phyloP scores from a whole-genome alignment of 768 basidiomycete genomes.

The Boletus pseudo-olivaceus region DNA sequence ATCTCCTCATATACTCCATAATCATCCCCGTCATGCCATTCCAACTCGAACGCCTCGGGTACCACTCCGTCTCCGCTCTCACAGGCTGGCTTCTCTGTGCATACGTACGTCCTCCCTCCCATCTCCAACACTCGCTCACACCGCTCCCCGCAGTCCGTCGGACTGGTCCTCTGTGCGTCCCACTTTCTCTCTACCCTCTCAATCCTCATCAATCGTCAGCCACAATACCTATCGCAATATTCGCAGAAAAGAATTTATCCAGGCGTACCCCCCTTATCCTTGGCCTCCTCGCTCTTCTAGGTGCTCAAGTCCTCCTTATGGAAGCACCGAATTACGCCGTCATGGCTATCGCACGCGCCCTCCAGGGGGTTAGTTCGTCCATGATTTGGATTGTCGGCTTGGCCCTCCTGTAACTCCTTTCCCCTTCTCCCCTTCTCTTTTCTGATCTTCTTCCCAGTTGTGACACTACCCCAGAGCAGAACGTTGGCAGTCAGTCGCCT shows the following conservation, averaged over 20 bases:
- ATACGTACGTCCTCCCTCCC: conserved; percentile 40
- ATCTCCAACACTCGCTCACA: not conserved
- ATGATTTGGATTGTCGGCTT: conserved; percentile 62
- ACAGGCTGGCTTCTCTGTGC: conserved; percentile 62
- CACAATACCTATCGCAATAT: conserved; percentile 55
- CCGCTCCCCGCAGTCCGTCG: conserved; percentile 42
- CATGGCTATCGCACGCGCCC: conserved; percentile 55
- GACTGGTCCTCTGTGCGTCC: conserved; percentile 49
- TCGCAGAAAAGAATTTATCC: conserved; percentile 48
- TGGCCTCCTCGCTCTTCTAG: conserved; percentile 49
- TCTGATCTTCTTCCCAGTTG: conserved; percentile 39
- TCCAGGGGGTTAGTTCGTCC: conserved; percentile 59
- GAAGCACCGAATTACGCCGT: conserved; percentile 53
- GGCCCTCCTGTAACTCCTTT: conserved; percentile 46
- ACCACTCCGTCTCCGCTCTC: conserved; percentile 43
- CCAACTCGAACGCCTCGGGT: conserved; percentile 49
- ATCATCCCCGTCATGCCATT: conserved; percentile 65
- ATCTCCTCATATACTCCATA: conserved; percentile 58
- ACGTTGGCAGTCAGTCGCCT: conserved; percentile 45
- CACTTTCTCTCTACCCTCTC: not conserved
- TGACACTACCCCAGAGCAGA: conserved; percentile 48
- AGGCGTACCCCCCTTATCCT: conserved; percentile 47
- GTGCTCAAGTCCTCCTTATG: conserved; percentile 60
- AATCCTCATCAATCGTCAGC: conserved; percentile 30
- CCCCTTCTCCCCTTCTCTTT: not conserved